Evolutionary conservation across 257 asterid genomes (phyloP), one percentile per base, ranked within the genome.

Genomic region (Salvia hispanica): DNA sequence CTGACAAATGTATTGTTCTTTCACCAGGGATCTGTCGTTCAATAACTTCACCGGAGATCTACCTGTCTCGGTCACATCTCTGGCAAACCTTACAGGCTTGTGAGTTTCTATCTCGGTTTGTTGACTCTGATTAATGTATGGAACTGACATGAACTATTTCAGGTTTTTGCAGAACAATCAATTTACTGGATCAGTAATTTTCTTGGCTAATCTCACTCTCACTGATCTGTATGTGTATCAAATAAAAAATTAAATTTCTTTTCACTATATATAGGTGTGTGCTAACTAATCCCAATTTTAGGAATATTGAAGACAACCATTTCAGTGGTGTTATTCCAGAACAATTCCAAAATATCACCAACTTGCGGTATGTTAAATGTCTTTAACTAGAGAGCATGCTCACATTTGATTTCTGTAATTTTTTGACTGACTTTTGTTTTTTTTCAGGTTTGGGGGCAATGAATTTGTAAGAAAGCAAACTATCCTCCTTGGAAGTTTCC

Each of bases 261-360:
- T 16, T 21, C 72, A 25, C 43, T 43, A 11, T 36, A 40, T 15
- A 7, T 66, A 58, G 66, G 54, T 66, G 68, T 70, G 39, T 37
- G 50, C 80, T 74, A 45, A 72, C 60, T 18, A 6, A 5, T 5
- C 67, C 15, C 46, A 1, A 69, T 78, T 77, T 62, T 88, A 93
- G 99, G 92, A 85, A 93, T 78, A 85, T 93, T 15, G 89, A 85
- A 80, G 96, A 91, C 64, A 91, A 93, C 77, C 92, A 91, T 76
- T 93, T 93, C 55, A 91, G 97, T 76, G 99, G 99, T 62, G 87
- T 90, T 33, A 93, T 93, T 61, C 99, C 99, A 44, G 88, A 83
- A 59, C 74, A 62, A 58, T 91, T 93, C 77, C 93, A 91, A 70
- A 54, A 61, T 28, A 87, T 93, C 69, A 74, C 68, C 79, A 85